Evolutionary conservation across 768 basidiomycete genomes (phyloP).

Genomic region (Mycena epipterygia): DNA sequence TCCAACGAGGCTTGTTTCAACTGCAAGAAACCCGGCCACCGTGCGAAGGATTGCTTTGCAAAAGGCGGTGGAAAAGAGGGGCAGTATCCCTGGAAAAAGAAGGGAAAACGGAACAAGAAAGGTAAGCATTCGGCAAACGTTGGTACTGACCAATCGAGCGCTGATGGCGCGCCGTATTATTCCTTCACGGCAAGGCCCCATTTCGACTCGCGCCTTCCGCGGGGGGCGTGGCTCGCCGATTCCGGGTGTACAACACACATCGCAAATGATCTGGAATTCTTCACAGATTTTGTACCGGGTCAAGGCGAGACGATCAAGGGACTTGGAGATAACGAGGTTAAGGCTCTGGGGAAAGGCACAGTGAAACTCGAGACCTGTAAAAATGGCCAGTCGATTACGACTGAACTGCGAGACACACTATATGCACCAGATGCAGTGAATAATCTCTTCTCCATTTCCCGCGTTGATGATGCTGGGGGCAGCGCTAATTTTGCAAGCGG

Average conservation of each 20-base stretch:
- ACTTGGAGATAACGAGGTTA: too few species aligned
- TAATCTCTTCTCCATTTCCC: not conserved
- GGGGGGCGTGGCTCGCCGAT: conserved; percentile 10
- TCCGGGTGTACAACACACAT: conserved; percentile 10
- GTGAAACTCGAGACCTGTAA: too few species aligned
- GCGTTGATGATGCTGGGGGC: too few species aligned
- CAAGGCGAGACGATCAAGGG: conserved; percentile 4
- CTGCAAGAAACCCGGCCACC: conserved; percentile 13
- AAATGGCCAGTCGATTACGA: too few species aligned
- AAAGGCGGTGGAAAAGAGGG: conserved; percentile 13
- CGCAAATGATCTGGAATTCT: not conserved
- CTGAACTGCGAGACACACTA: too few species aligned
- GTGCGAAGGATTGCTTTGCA: conserved; percentile 6
- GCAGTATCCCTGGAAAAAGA: conserved; percentile 2
- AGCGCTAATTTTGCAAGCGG: not conserved
- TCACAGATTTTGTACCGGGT: not conserved
- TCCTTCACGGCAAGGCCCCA: conserved; percentile 6
- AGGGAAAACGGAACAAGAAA: conserved; percentile 2
- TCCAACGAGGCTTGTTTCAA: conserved; percentile 1
- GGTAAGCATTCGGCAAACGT: conserved; percentile 13
- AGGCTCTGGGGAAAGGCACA: too few species aligned
- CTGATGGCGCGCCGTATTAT: not conserved
- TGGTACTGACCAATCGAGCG: not conserved
- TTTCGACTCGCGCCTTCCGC: not conserved
- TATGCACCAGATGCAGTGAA: too few species aligned